phyloP scores from a whole-genome alignment of 2,329 filamentous ascomycete genomes.

The Fusarium continuum region DNA sequence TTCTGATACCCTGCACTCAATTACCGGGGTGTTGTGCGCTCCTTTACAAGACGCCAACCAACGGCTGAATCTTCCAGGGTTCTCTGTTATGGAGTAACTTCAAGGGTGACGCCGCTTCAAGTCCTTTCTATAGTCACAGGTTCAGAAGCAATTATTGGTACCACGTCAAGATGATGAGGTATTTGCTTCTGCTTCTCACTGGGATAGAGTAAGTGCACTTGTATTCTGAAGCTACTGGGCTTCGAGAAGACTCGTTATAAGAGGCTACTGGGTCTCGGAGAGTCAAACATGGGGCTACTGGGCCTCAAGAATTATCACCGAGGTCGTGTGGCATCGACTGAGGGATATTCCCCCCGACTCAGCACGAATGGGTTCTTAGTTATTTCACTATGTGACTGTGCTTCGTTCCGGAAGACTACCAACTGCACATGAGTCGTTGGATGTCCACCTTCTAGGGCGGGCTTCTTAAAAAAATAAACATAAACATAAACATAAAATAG shows the following conservation, averaged over 20 bases:
- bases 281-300: constrained; percentile 22
- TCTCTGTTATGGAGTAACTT: constrained; percentile 1
- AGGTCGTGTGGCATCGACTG: constrained; percentile 25
- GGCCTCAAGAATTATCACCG: constrained; percentile 6
- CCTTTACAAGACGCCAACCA: constrained; percentile 10
- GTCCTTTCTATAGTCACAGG: constrained; percentile 12
- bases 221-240: constrained; percentile 29
- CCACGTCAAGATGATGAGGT: not conserved
- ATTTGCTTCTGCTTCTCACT: constrained; percentile 2
- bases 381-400: constrained; percentile 26
- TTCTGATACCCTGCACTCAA: not conserved
- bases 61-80: not conserved
- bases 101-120: constrained; percentile 1
- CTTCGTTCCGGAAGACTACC: constrained; percentile 36
- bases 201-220: constrained; percentile 18
- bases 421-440: constrained; percentile 34
- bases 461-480: constrained; percentile 19
- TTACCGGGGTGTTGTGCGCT: not conserved
- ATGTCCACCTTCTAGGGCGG: constrained; percentile 34
- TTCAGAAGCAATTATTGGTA: not conserved
- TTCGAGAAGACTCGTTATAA: constrained; percentile 26
- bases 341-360: constrained; percentile 15
- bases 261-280: constrained; percentile 19
- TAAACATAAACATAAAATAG: too few species aligned
- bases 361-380: constrained; percentile 26